phyloP scores from a whole-genome alignment of 75 land plant species.

The Sequoiadendron giganteum region DNA sequence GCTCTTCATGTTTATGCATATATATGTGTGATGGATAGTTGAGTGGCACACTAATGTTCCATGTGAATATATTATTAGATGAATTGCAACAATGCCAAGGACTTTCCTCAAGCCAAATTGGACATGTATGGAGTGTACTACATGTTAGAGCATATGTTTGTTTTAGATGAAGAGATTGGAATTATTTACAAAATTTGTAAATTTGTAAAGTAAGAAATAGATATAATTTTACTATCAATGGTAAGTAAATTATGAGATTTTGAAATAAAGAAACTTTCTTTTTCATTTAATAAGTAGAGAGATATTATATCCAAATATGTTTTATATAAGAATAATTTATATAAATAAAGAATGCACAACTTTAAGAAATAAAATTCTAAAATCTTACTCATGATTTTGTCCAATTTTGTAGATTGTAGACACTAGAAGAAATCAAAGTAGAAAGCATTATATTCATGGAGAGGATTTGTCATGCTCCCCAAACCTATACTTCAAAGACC shows the following conservation, averaged over 20 bases:
- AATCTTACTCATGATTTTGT: background rate
- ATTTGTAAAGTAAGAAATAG: constrained; percentile 34
- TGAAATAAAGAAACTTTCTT: too few relatives aligned
- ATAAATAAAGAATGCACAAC: background rate
- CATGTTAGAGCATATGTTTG: constrained; percentile 27
- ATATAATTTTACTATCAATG: constrained; percentile 28
- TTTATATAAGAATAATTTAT: background rate
- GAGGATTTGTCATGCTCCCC: background rate
- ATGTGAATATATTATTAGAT: background rate
- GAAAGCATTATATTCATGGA: background rate
- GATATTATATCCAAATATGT: constrained; percentile 5
- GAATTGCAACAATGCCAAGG: background rate
- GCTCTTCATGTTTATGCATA: background rate
- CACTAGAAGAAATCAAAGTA: background rate
- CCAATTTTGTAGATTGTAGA: background rate
- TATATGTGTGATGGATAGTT: background rate
- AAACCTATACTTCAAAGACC: background rate
- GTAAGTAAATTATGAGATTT: too few relatives aligned
- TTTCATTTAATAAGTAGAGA: background rate
- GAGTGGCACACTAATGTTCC: background rate
- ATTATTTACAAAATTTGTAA: constrained; percentile 47
- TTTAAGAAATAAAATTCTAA: background rate
- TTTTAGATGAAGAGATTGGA: constrained; percentile 52
- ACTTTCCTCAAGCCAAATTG: background rate
- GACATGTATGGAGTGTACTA: background rate